A percentile compares a stretch with the other conserved stretches of the same genome.
phyloP scores from a whole-genome alignment of 1,284 basidiomycete species.

The Athelia psychrophila region DNA sequence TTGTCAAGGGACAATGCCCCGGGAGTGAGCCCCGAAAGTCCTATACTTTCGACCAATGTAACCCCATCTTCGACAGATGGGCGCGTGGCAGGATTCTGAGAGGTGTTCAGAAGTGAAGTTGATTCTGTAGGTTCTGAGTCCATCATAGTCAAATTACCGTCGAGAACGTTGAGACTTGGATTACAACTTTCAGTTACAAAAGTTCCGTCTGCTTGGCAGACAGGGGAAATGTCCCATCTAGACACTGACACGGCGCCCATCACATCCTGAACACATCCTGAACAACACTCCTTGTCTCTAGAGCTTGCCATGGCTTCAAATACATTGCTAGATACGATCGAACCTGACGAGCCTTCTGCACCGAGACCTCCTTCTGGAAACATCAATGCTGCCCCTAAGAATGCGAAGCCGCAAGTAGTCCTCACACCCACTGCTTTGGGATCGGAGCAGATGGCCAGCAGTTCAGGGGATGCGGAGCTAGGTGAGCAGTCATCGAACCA shows the following conservation, averaged over 20 bases:
- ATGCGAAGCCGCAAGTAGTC: constrained; percentile 42
- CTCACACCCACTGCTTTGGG: constrained; percentile 53
- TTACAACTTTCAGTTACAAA: no score
- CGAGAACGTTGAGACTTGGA: no score
- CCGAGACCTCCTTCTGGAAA: constrained; percentile 29
- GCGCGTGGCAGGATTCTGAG: background rate
- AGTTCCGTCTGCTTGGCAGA: no score
- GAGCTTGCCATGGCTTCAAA: constrained; percentile 44
- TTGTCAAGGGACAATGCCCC: background rate
- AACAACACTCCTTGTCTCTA: no score
- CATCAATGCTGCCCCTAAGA: constrained; percentile 30
- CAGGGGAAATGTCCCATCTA: constrained; percentile 6
- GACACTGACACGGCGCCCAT: constrained; percentile 11
- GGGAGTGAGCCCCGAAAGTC: background rate
- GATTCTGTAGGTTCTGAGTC: background rate
- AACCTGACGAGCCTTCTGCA: constrained; percentile 59
- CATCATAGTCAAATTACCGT: no score
- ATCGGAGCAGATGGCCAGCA: constrained; percentile 45
- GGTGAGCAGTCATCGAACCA: constrained; percentile 38
- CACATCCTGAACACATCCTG: no score
- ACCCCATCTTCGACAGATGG: background rate
- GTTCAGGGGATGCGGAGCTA: constrained; percentile 64
- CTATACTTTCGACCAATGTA: background rate
- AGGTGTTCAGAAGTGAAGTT: background rate
- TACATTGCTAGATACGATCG: constrained; percentile 64